Evolutionary conservation across 371 early-diverging fungal genomes (phyloP), one percentile per base, ranked within the genome.

Genomic region (Apophysomyces variabilis): DNA sequence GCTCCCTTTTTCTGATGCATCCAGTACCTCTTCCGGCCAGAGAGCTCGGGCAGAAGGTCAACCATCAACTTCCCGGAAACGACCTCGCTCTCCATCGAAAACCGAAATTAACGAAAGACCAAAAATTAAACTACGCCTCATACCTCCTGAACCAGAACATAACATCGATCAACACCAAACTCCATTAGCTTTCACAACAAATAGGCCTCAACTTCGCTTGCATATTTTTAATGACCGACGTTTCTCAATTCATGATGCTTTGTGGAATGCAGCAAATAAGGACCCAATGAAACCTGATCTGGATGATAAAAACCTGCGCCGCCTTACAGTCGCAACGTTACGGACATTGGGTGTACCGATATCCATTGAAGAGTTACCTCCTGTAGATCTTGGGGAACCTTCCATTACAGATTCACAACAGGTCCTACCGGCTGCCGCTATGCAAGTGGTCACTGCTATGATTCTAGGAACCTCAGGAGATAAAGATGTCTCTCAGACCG

Each of bases 381-480:
- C 59, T 13, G 75, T 80, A 2, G 71, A 75, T 13, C 67, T 77
- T 13, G 67, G 62, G 8, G 73, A 72, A 14, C 67, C 69, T 1
- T 50, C 64, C n/a, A 58, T 68, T 0, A 75, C 64, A 0, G 80
- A 80, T 60, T 77, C 80, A 0, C 76, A 73, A 8, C 80, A 77
- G 36, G 72, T 80, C 0, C 60, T 80, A n/a, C 80, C 80, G 0
- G 67, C 72, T 7, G 71, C 74, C 2, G 80, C 80, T 1, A 80
- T 80, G 80, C 77, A 77, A 39, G 47, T 80, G 11, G 75, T 80
- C 32, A 80, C 80, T 1, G 70, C 75, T 18, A 80, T 80, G 80
- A 77, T 80, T 9, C 45, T 80, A 32, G 80, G 80, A 1, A 80
- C 80, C 7, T 80, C 80, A 12, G 80, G 80, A n/a, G 80, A 80